These are phyloP conservation scores for Xylaria sp. DNA, from an alignment of 2,329 filamentous ascomycete species.

Conservation along the genomic window DNA sequence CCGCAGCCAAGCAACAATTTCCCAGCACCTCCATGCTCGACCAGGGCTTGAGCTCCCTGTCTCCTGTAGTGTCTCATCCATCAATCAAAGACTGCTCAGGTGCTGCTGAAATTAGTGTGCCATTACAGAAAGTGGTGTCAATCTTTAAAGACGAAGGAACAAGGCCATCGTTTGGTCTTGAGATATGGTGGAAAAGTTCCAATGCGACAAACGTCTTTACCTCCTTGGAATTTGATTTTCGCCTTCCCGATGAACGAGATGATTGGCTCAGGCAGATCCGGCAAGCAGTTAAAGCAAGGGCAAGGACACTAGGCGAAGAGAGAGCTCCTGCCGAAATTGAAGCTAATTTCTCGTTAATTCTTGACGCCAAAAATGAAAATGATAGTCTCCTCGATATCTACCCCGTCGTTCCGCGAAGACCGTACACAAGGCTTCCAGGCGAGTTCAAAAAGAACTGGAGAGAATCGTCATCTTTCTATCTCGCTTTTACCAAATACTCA, in stretches of 20 bases:
- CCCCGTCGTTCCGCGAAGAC: constrained; percentile 62
- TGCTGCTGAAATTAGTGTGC: constrained; percentile 56
- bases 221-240: constrained; percentile 63
- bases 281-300: constrained; percentile 51
- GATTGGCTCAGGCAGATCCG: constrained; percentile 62
- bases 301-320: constrained; percentile 49
- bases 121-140: constrained; percentile 63
- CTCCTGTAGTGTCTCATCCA: constrained; percentile 51
- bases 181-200: constrained; percentile 64
- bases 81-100: constrained; percentile 43
- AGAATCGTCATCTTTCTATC: constrained; percentile 65
- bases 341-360: constrained; percentile 58
- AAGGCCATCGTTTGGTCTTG: constrained; percentile 62
- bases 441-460: constrained; percentile 59
- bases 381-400: constrained; percentile 59
- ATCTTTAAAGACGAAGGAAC: constrained; percentile 64
- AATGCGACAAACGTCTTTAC: constrained; percentile 58
- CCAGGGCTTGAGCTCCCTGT: constrained; percentile 49
- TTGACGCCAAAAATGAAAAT: constrained; percentile 58
- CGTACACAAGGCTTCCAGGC: constrained; percentile 54
- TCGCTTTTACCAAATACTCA: constrained; percentile 65
- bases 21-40: constrained; percentile 55
- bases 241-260: constrained; percentile 60
- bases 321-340: constrained; percentile 61
- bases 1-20: constrained; percentile 61